These are phyloP conservation scores for Vigna hirtella DNA, from an alignment of 306 rosid species.

Conservation along the genomic window DNA sequence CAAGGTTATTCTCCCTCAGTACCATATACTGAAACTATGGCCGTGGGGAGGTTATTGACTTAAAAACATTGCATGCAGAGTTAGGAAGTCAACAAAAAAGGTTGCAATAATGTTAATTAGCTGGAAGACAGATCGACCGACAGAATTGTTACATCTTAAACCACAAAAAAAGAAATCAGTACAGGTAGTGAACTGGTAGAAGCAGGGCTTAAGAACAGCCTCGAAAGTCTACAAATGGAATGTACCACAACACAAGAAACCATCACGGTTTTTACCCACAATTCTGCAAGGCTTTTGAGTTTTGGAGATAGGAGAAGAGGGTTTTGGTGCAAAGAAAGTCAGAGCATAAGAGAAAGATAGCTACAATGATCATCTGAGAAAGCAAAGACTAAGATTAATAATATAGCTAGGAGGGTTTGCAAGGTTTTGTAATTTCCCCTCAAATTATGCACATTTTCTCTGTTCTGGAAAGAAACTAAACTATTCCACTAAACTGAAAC, in stretches of 20 bases:
- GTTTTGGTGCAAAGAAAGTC: slow-evolving; percentile 25
- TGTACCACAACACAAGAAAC: slow-evolving; percentile 35
- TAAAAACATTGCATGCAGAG: neutral
- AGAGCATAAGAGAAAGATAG: slow-evolving; percentile 23
- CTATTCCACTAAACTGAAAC: slow-evolving; percentile 36
- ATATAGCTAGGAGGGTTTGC: slow-evolving; percentile 19
- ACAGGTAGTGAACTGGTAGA: slow-evolving; percentile 16
- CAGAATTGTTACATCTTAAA: slow-evolving; percentile 37
- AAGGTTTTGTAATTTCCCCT: slow-evolving; percentile 4
- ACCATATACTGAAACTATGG: slow-evolving; percentile 27
- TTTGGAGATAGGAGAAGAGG: neutral
- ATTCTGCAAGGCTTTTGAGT: slow-evolving; percentile 28
- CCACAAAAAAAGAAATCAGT: slow-evolving; percentile 32
- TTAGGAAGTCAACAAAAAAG: slow-evolving; percentile 35
- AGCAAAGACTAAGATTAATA: slow-evolving; percentile 29
- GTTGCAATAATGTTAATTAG: slow-evolving; percentile 34
- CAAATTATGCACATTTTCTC: slow-evolving; percentile 16
- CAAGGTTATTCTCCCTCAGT: slow-evolving; percentile 39
- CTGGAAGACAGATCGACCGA: slow-evolving; percentile 39
- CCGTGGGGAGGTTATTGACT: slow-evolving; percentile 33
- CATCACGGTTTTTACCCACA: slow-evolving; percentile 30
- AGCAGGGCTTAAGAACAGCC: slow-evolving; percentile 25
- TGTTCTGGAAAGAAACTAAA: slow-evolving; percentile 41
- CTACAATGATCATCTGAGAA: slow-evolving; percentile 30
- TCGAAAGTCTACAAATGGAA: slow-evolving; percentile 32